phyloP scores from a whole-genome alignment of 2,329 filamentous ascomycete genomes.

The Arthrobotrys sinensis region DNA sequence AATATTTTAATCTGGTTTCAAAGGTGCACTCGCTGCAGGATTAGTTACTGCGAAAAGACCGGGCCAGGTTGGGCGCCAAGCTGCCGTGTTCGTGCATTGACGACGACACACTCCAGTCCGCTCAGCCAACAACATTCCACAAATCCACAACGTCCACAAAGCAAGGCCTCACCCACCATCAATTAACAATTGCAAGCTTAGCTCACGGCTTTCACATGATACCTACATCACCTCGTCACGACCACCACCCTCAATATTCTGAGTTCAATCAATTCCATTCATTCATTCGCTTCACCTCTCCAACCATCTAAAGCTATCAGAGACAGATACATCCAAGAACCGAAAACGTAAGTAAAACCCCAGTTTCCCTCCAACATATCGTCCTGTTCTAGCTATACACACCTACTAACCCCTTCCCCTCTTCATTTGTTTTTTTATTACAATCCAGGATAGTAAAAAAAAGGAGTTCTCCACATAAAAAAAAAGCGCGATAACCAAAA shows the following conservation, averaged over 20 bases:
- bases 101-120: neutral
- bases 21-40: no score
- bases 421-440: slow-evolving; percentile 14
- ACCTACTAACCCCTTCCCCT: neutral
- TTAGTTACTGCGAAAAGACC: no score
- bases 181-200: neutral
- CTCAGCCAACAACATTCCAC: neutral
- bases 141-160: slow-evolving; percentile 4
- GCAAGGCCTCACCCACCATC: neutral
- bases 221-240: neutral
- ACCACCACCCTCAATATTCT: neutral
- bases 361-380: slow-evolving; percentile 15
- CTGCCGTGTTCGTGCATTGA: neutral
- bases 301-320: neutral
- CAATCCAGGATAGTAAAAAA: slow-evolving; percentile 18
- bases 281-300: neutral
- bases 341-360: slow-evolving; percentile 11
- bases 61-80: no score
- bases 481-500: slow-evolving; percentile 16
- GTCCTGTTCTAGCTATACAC: slow-evolving; percentile 15
- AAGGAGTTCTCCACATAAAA: slow-evolving; percentile 1
- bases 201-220: neutral
- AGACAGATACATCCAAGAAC: slow-evolving; percentile 27
- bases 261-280: slow-evolving; percentile 1
- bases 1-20: neutral